phyloP scores from a whole-genome alignment of 495 filamentous ascomycete species.

The Parathielavia hyrcaniae region DNA sequence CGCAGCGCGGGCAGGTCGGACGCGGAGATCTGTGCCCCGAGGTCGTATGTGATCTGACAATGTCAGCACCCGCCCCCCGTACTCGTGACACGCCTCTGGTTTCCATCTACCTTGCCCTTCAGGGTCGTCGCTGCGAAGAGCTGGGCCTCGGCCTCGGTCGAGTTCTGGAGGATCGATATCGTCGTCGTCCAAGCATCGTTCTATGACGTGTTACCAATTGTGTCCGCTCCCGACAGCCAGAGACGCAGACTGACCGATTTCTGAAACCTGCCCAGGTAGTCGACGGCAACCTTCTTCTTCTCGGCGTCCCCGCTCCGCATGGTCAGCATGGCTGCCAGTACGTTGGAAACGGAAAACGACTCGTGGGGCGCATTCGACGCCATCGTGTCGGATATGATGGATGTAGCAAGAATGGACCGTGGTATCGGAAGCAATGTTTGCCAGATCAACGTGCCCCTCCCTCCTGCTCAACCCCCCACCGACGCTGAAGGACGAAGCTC shows the following conservation, averaged over 20 bases:
- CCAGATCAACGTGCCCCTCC: slow-evolving; percentile 16
- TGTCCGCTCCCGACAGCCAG: background rate
- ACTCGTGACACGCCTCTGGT: background rate
- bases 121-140: slow-evolving; percentile 94
- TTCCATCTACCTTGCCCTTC: slow-evolving; percentile 78
- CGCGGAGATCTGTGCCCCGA: slow-evolving; percentile 63
- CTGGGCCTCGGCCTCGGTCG: slow-evolving; percentile 72
- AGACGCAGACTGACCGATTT: slow-evolving; percentile 70
- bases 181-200: slow-evolving; percentile 85
- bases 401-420: background rate
- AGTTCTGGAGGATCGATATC: slow-evolving; percentile 73
- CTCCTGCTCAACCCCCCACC: slow-evolving; percentile 14
- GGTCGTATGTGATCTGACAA: slow-evolving; percentile 46
- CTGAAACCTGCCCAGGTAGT: slow-evolving; percentile 91
- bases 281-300: slow-evolving; percentile 82
- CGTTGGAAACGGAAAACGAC: slow-evolving; percentile 64
- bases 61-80: slow-evolving; percentile 21
- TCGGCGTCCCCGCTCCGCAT: slow-evolving; percentile 80
- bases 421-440: slow-evolving; percentile 5
- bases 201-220: slow-evolving; percentile 40
- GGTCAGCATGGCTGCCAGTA: slow-evolving; percentile 79
- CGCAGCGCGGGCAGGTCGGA: slow-evolving; percentile 68
- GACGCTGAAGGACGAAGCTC: slow-evolving; percentile 13
- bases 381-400: slow-evolving; percentile 45
- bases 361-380: slow-evolving; percentile 59